Evolutionary conservation across 805 yeast genomes (phyloP), one percentile per base, ranked within the genome.

Genomic region (Suhomyces prunicola): DNA sequence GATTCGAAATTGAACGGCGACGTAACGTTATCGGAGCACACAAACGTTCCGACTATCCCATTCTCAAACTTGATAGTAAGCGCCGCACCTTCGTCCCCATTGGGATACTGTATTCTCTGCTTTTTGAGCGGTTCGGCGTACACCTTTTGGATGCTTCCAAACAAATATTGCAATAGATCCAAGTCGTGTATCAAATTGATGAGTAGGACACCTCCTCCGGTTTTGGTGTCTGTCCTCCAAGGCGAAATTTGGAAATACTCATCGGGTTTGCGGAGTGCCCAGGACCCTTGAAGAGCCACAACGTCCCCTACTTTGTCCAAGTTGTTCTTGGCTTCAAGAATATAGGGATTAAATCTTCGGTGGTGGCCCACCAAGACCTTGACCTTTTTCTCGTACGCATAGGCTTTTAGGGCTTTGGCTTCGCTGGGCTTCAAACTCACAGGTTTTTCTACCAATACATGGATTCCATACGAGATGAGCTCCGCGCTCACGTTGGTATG

Each of bases 31-130:
- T 74, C 79, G 6, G 75, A 64, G 56, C 79, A 74, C 41, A 74
- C 57, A 53, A 74, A 74, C 2, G 78, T 73, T 3, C 78, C 78
- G 45, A 70, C 62, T 44, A 72, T 64, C 6, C 79, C 79, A 51
- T 60, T 68, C 19, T 66, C 64, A 57, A 74, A 74, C 9, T 68
- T 59, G 19, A 74, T 52, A 13, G 77, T 73, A 24, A 74, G 64
- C 3, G 66, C 72, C 0, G 78, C 79, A 6, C 79, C 79, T 54
- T 74, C 78, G 54, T 74, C 79, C 35, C 70, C 77, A 36, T 61
- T 60, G 36, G 64, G 61, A 29, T 55, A 53, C 15, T 51, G 54
- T 4, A 54, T 54, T 51, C 77, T 60, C 53, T 71, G 77, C 46
- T 65, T 67, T 24, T 65, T 60, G 48, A 73, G 61, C 26, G 64